A percentile compares a stretch with the other conserved stretches of the same genome.
Evolutionary conservation across 2,329 filamentous ascomycete species (phyloP).

Genomic region (Exophiala sp.): DNA sequence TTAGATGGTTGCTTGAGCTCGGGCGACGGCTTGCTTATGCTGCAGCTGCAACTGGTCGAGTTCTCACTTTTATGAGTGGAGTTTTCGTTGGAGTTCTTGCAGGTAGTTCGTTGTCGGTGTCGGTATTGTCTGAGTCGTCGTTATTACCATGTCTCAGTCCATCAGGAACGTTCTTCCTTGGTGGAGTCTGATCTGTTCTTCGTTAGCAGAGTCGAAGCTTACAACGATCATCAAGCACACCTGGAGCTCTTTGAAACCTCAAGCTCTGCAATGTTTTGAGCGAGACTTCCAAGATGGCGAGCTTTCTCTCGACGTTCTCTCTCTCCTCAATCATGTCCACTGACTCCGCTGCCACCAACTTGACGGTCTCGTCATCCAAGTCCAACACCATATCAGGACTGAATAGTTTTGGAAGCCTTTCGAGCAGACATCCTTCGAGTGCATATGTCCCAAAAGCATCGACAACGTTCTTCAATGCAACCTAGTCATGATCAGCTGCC

Average conservation of each 20-base stretch:
- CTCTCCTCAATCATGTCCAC: conserved; percentile 15
- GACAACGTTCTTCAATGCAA: conserved; percentile 44
- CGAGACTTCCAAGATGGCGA: conserved; percentile 33
- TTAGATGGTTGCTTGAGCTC: too few relatives aligned
- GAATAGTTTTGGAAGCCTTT: conserved; percentile 41
- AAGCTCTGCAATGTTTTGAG: background rate
- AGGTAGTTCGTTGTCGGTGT: too few relatives aligned
- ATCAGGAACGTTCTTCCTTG: too few relatives aligned
- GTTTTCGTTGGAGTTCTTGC: too few relatives aligned
- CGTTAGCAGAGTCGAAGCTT: too few relatives aligned
- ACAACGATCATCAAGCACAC: too few relatives aligned
- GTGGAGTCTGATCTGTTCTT: too few relatives aligned
- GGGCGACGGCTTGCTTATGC: too few relatives aligned
- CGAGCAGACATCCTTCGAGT: conserved; percentile 48
- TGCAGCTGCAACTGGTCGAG: too few relatives aligned
- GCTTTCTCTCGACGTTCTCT: conserved; percentile 26
- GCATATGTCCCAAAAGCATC: conserved; percentile 51
- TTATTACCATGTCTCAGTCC: too few relatives aligned
- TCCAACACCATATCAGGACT: conserved; percentile 36
- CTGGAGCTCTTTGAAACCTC: background rate
- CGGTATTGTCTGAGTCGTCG: too few relatives aligned
- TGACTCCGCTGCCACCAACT: conserved; percentile 38
- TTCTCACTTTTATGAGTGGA: too few relatives aligned
- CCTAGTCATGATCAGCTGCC: conserved; percentile 28
- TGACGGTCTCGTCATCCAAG: conserved; percentile 34